Evolutionary conservation across 768 basidiomycete genomes (phyloP), one percentile per base, ranked within the genome.

Genomic region (Fomitopsis serialis): DNA sequence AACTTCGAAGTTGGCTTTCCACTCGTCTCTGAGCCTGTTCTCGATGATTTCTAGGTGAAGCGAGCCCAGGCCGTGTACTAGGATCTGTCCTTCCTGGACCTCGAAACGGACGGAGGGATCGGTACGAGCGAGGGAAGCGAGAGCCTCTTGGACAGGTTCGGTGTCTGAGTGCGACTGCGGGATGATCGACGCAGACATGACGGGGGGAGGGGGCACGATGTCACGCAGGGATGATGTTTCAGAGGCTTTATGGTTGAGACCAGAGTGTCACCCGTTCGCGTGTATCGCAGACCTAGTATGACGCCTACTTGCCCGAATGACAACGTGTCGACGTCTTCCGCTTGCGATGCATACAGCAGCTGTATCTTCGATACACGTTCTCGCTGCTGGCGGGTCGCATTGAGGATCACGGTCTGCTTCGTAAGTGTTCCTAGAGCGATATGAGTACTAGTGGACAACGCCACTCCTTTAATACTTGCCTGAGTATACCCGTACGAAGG

Each of bases 41-140:
- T 90, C 89, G 10, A 92, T 77, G 52, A 94, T 92, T 67, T 94
- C 92, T n/a, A 94, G 78, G 63, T 94, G 92, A 12, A 94, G 76
- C 27, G 87, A 81, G 13, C 92, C 92, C 40, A 94, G 80, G 2
- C 91, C 91, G 59, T 93, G 89, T 1, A 91, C 77, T 27, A 94
- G 76, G 32, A 91, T 73, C 61, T 94, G 92, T 1, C 90, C 92
- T 58, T 94, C 92, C 52, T 89, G 84, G 2, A 74, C 71, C 50
- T 92, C 92, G 27, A 84, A 74, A 19, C 92, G 84, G 25, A 92
- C 80, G 0, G 90, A 92, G n/a, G 92, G 92, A 63, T 94, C 92
- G 1, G 92, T 93, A n/a, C 92, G 85, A 17, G 81, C 73, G 24
- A 94, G 72, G 1, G 87, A 72, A 24, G 78, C 72, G 19, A 94